phyloP scores from a whole-genome alignment of 306 rosid genomes.

The Clitoria ternatea region DNA sequence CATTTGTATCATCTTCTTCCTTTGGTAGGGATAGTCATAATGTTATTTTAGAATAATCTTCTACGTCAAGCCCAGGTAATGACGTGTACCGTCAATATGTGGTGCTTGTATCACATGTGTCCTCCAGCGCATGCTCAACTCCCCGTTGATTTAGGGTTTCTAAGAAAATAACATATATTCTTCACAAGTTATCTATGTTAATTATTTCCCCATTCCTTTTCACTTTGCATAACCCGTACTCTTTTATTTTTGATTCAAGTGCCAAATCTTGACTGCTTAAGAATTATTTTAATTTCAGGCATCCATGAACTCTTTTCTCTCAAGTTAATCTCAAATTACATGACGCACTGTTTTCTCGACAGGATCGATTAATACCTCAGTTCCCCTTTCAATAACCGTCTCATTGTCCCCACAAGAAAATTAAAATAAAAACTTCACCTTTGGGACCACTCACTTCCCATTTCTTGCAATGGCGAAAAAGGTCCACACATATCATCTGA shows the following conservation, averaged over 20 bases:
- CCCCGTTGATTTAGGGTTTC: slow-evolving; percentile 59
- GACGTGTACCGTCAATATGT: slow-evolving; percentile 53
- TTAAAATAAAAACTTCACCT: background rate
- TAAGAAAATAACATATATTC: background rate
- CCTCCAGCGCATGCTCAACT: slow-evolving; percentile 29
- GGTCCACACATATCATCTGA: slow-evolving; percentile 33
- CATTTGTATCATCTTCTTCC: slow-evolving; percentile 39
- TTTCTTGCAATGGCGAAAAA: slow-evolving; percentile 39
- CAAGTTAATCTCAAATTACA: background rate
- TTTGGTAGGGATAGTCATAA: slow-evolving; percentile 31
- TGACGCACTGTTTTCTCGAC: slow-evolving; percentile 19
- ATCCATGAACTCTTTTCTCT: background rate
- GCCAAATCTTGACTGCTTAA: slow-evolving; percentile 7
- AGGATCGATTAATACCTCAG: slow-evolving; percentile 11
- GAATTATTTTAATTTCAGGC: background rate
- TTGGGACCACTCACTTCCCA: slow-evolving; percentile 29
- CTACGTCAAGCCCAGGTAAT: slow-evolving; percentile 49
- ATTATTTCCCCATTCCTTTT: background rate
- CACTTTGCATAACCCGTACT: background rate
- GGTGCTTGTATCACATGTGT: slow-evolving; percentile 33
- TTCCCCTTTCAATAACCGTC: slow-evolving; percentile 27
- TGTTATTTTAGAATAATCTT: slow-evolving; percentile 46
- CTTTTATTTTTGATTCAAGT: background rate
- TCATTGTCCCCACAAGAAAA: slow-evolving; percentile 34
- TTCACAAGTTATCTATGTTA: slow-evolving; percentile 8